A percentile compares a stretch with the other conserved stretches of the same genome.
phyloP scores from a whole-genome alignment of 2,329 filamentous ascomycete species.

The Nigrograna mackinnonii region DNA sequence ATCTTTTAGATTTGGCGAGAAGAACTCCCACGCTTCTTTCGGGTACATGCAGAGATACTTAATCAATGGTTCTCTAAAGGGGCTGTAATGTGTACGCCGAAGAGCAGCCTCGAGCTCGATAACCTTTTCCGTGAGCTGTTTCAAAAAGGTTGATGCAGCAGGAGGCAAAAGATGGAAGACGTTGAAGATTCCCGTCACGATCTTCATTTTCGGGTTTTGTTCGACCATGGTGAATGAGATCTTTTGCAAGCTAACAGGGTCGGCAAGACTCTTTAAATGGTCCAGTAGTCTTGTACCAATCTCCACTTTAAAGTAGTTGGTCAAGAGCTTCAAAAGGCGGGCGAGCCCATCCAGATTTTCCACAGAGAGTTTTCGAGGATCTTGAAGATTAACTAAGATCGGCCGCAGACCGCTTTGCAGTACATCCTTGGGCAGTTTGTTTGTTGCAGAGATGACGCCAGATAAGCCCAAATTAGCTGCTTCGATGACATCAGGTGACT shows the following conservation, averaged over 20 bases:
- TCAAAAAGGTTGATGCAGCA: conserved; percentile 88
- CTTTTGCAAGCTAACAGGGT: conserved; percentile 77
- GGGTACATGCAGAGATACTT: conserved; percentile 94
- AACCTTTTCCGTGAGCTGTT: conserved; percentile 86
- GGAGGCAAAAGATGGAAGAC: conserved; percentile 95
- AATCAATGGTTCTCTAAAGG: conserved; percentile 87
- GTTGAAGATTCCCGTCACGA: conserved; percentile 92
- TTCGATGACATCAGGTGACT: conserved; percentile 88
- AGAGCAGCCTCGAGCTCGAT: conserved; percentile 84
- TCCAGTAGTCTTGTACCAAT: conserved; percentile 93
- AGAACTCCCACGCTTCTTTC: conserved; percentile 80
- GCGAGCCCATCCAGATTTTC: conserved; percentile 91
- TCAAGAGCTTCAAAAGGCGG: conserved; percentile 84
- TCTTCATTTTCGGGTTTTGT: conserved; percentile 89
- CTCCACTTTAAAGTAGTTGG: conserved; percentile 98
- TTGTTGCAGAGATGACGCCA: conserved; percentile 83
- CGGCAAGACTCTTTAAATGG: conserved; percentile 89
- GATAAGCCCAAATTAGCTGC: conserved; percentile 90
- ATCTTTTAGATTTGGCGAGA: conserved; percentile 79
- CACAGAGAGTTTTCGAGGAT: conserved; percentile 85
- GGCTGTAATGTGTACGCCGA: conserved; percentile 84
- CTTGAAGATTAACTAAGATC: conserved; percentile 94
- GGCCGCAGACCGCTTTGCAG: conserved; percentile 92
- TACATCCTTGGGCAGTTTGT: conserved; percentile 92
- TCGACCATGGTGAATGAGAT: conserved; percentile 95